Conservation (phyloP, 805 yeast species). For the Yamadazyma scolyti region DNA sequence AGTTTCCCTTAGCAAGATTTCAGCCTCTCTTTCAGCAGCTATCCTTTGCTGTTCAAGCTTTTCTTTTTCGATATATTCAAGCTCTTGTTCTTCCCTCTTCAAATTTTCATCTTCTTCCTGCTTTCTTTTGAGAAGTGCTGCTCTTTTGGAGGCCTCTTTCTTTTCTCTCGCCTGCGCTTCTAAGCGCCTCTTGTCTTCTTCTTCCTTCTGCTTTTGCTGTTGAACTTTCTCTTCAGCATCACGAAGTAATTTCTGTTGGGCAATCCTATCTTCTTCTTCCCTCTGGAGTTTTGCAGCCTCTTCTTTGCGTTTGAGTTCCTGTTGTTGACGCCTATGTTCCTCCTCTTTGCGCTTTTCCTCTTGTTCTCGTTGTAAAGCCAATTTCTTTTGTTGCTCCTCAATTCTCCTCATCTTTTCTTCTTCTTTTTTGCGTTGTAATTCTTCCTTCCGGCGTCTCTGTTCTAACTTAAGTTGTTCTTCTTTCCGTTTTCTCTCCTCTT, state of each 20-base stretch:
- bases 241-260: conserved; percentile 18
- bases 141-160: conserved; percentile 8
- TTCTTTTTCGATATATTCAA: conserved; percentile 7
- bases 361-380: conserved; percentile 25
- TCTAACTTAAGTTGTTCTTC: conserved; percentile 34
- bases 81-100: conserved; percentile 8
- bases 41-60: conserved; percentile 10
- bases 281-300: conserved; percentile 21
- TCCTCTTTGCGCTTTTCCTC: conserved; percentile 25
- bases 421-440: conserved; percentile 33
- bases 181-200: conserved; percentile 3
- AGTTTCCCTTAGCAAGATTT: conserved; percentile 4
- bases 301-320: conserved; percentile 24
- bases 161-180: neutral
- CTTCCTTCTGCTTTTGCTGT: conserved; percentile 13
- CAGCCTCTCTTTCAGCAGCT: conserved; percentile 9
- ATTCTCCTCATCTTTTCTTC: conserved; percentile 48
- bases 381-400: conserved; percentile 30
- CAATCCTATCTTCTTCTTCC: conserved; percentile 20
- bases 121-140: conserved; percentile 13
- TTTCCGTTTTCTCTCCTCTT: conserved; percentile 26
- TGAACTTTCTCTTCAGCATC: conserved; percentile 11
- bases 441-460: conserved; percentile 38
- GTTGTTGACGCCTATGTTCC: conserved; percentile 21
- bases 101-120: conserved; percentile 5